Conservation (phyloP, 768 basidiomycete species). For the Cyclocybe cylindracea region DNA sequence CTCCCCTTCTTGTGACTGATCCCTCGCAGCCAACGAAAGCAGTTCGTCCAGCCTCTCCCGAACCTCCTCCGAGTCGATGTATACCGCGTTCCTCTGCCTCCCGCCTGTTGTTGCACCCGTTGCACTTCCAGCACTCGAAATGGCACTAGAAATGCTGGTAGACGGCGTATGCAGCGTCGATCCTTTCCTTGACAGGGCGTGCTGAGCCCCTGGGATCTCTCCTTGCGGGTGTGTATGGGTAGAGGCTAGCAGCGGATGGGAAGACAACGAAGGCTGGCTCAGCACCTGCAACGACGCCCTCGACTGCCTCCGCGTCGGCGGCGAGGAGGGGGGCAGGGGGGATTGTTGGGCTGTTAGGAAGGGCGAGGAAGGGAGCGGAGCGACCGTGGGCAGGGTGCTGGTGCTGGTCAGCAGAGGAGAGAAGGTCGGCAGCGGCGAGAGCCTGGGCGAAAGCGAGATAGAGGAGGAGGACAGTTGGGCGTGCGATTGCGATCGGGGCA, state of each 20-base stretch:
- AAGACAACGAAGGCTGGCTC: not conserved
- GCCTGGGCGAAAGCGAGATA: too few relatives aligned
- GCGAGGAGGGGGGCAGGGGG: conserved; percentile 15
- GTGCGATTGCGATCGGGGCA: too few relatives aligned
- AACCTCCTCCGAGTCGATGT: conserved; percentile 35
- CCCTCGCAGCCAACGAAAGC: conserved; percentile 16
- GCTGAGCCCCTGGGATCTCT: not conserved
- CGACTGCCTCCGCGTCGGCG: conserved; percentile 17
- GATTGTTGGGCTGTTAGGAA: too few relatives aligned
- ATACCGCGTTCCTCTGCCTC: conserved; percentile 31
- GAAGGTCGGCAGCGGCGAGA: too few relatives aligned
- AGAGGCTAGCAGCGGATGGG: not conserved
- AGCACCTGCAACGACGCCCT: conserved; percentile 6
- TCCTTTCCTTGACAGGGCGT: not conserved
- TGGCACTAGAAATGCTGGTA: not conserved
- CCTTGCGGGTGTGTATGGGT: not conserved
- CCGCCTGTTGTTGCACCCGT: not conserved
- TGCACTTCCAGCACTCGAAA: not conserved
- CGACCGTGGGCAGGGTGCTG: too few relatives aligned
- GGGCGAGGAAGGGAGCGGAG: too few relatives aligned
- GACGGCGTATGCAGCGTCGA: conserved; percentile 3
- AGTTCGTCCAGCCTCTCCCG: conserved; percentile 23
- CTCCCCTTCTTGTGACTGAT: conserved; percentile 12
- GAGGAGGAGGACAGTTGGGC: too few relatives aligned
- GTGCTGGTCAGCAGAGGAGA: too few relatives aligned